These are phyloP conservation scores for Fabrea salina DNA, from an alignment of 169 alveolate species.

Conservation along the genomic window DNA sequence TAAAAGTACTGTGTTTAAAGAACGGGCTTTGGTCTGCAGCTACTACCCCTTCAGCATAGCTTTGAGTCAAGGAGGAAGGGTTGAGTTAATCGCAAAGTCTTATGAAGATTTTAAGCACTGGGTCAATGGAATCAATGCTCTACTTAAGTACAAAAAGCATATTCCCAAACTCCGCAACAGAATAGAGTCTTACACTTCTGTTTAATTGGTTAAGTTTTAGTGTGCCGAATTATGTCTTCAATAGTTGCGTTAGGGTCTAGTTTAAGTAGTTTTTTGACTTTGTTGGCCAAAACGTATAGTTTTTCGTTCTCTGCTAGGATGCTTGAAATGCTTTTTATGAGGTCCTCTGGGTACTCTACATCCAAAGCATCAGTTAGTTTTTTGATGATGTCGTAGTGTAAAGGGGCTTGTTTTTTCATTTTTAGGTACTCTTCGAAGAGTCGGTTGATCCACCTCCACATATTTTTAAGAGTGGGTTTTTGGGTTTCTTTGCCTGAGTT, in stretches of 20 bases:
- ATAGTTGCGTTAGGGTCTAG: too few relatives aligned
- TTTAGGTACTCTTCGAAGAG: slow-evolving; percentile 25
- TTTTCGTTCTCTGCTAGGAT: slow-evolving; percentile 15
- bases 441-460: slow-evolving; percentile 26
- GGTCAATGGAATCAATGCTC: slow-evolving; percentile 26
- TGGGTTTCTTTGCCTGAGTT: background rate
- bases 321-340: background rate
- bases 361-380: background rate
- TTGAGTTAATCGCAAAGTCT: slow-evolving; percentile 21
- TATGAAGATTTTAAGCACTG: slow-evolving; percentile 25
- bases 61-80: background rate
- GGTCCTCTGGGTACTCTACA: slow-evolving; percentile 4
- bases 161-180: slow-evolving; percentile 9
- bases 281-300: background rate
- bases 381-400: background rate
- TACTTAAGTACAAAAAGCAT: background rate
- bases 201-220: too few relatives aligned
- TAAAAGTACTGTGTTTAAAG: background rate
- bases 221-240: too few relatives aligned
- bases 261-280: slow-evolving; percentile 9
- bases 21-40: background rate
- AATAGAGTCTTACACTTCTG: slow-evolving; percentile 17
- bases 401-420: background rate
- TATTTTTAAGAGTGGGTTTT: slow-evolving; percentile 5
- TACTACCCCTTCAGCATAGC: slow-evolving; percentile 11